Evolutionary conservation across 2,329 filamentous ascomycete genomes (phyloP), one percentile per base, ranked within the genome.

Genomic region (Aspergillus costaricaensis): DNA sequence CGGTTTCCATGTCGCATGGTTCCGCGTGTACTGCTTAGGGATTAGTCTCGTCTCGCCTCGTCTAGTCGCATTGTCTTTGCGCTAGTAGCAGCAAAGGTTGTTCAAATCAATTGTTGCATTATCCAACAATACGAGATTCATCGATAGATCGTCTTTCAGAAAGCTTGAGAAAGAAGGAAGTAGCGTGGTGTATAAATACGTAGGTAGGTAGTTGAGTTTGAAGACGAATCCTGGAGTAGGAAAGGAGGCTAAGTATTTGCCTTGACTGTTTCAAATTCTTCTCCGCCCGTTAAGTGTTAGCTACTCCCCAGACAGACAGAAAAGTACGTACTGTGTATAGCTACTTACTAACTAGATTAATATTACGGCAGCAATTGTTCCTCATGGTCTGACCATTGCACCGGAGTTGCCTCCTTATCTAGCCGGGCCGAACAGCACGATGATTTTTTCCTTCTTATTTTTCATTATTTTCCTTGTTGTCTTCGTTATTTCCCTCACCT

Each of bases 401-500:
- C 47, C 47, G 47, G 25, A 30, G 4, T 50, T 8, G 32, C 5
- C 19, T 44, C 19, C 41, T 21, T 23, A 44, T 44, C 25, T 32
- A 50, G 23, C 47, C 47, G 15, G 25, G 5, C 47, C 23, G 47
- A 27, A 21, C 6, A 50, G n/a, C 25, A 30, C 6, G 15, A 5
- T 17, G 15, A 15, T 17, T 27, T 30, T 48, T 12, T 12, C 12
- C 8, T 12, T n/a, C 9, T 15, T 30, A 23, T 17, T 30, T 17
- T 50, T 12, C 19, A 8, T 8, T 21, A 12, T 44, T 12, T 36
- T 36, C 17, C 8, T 19, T 36, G 21, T 17, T 41, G 23, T 23
- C 19, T 38, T 21, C 44, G 32, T 52, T 39, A 14, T 21, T 55
- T 55, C 38, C 52, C 52, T 55, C 41, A 44, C 19, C 39, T 53